Evolutionary conservation across 1,139 yeast species (phyloP).

Genomic region (Kodamaea sp.): DNA sequence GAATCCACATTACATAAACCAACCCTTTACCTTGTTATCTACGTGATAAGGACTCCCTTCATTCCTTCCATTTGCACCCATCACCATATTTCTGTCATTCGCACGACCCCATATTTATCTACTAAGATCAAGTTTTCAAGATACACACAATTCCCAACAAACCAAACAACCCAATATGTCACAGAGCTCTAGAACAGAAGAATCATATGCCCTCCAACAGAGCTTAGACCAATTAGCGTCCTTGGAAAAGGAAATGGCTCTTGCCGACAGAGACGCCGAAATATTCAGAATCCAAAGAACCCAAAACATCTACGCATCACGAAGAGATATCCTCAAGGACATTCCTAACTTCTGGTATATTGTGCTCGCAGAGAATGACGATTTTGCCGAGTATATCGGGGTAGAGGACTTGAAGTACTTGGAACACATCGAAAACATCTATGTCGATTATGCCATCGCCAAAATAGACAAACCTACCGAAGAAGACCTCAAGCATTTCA

Average conservation of each 20-base stretch:
- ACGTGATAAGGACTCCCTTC: too few relatives aligned
- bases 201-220: slow-evolving; percentile 12
- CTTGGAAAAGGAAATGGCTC: slow-evolving; percentile 57
- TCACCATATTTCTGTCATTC: too few relatives aligned
- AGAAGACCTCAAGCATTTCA: slow-evolving; percentile 32
- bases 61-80: slow-evolving; percentile 1
- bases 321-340: slow-evolving; percentile 46
- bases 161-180: too few relatives aligned
- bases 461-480: slow-evolving; percentile 15
- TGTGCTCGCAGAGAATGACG: slow-evolving; percentile 73
- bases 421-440: slow-evolving; percentile 58
- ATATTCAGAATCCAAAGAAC: slow-evolving; percentile 50
- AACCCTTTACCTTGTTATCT: too few relatives aligned
- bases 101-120: too few relatives aligned
- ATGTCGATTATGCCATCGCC: slow-evolving; percentile 50
- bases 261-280: slow-evolving; percentile 58
- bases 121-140: too few relatives aligned
- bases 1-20: too few relatives aligned
- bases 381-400: slow-evolving; percentile 68
- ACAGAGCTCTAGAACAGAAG: slow-evolving; percentile 5
- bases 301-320: slow-evolving; percentile 48
- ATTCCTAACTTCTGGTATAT: slow-evolving; percentile 78
- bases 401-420: slow-evolving; percentile 69
- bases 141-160: too few relatives aligned
- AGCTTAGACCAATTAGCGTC: slow-evolving; percentile 43